These are phyloP conservation scores for Hyaloscypha hepaticicola DNA, from an alignment of 495 filamentous ascomycete genomes.

Conservation along the genomic window DNA sequence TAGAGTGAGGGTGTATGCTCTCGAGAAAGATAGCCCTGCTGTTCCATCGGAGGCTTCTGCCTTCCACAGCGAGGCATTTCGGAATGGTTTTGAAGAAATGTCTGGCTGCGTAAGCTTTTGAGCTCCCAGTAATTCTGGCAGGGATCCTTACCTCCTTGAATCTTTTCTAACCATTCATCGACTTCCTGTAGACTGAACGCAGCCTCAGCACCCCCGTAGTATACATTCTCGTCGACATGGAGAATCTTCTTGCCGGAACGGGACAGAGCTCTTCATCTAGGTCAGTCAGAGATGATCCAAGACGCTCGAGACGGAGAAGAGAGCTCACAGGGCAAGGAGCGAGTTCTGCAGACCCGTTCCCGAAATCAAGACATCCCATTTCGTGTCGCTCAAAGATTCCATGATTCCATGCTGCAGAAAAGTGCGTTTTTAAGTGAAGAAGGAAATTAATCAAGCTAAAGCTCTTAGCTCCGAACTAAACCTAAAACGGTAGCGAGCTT, in stretches of 20 bases:
- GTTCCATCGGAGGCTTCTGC: slow-evolving; percentile 15
- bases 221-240: slow-evolving; percentile 82
- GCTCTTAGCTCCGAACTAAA: slow-evolving; percentile 31
- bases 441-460: slow-evolving; percentile 32
- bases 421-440: slow-evolving; percentile 25
- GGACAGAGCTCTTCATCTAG: slow-evolving; percentile 79
- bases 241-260: slow-evolving; percentile 89
- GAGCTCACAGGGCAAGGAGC: slow-evolving; percentile 85
- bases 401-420: slow-evolving; percentile 47
- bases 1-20: slow-evolving; percentile 80
- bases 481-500: slow-evolving; percentile 27
- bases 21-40: slow-evolving; percentile 57
- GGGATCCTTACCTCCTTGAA: slow-evolving; percentile 44
- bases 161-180: slow-evolving; percentile 63
- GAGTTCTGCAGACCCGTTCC: slow-evolving; percentile 91
- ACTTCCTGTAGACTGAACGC: slow-evolving; percentile 85
- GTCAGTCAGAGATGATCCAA: slow-evolving; percentile 60
- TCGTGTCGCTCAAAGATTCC: slow-evolving; percentile 76
- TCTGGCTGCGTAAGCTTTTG: slow-evolving; percentile 1
- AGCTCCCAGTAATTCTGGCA: not conserved
- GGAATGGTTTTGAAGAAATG: slow-evolving; percentile 19
- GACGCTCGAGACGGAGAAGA: slow-evolving; percentile 15
- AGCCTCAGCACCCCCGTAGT: slow-evolving; percentile 85
- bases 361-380: slow-evolving; percentile 88
- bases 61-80: slow-evolving; percentile 31